Percentiles rank a stretch among this genome's conserved stretches.
phyloP scores from a whole-genome alignment of 345 rosid species.

The Capsella bursapastoris region DNA sequence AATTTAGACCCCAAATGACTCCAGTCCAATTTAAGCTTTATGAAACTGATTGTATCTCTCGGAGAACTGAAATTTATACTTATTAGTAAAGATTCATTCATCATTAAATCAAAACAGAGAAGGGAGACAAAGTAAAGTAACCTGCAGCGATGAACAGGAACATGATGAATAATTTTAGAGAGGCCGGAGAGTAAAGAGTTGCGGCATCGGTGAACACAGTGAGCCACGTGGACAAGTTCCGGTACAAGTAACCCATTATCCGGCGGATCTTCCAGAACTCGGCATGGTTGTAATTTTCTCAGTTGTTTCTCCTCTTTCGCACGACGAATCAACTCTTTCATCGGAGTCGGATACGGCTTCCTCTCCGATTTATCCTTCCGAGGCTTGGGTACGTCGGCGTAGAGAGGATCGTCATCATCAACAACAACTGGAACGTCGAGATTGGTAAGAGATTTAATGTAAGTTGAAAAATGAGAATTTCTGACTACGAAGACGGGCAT shows the following conservation, averaged over 20 bases:
- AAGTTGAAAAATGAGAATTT: constrained; percentile 39
- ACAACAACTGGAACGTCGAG: not conserved
- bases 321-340: constrained; percentile 66
- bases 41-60: not conserved
- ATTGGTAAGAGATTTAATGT: constrained; percentile 11
- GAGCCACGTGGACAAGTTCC: constrained; percentile 69
- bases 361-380: constrained; percentile 74
- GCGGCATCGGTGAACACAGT: constrained; percentile 60
- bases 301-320: constrained; percentile 73
- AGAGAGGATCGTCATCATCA: constrained; percentile 50
- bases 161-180: constrained; percentile 50
- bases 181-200: constrained; percentile 59
- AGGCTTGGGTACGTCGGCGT: constrained; percentile 72
- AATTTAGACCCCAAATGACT: not conserved
- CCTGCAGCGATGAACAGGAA: constrained; percentile 80
- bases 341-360: constrained; percentile 80
- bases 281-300: constrained; percentile 70
- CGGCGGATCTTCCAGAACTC: constrained; percentile 69
- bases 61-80: not conserved
- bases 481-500: constrained; percentile 38
- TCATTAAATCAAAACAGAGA: not conserved
- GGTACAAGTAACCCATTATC: constrained; percentile 82
- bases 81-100: too few relatives aligned
- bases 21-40: not conserved
- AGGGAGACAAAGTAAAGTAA: constrained; percentile 3